Conservation (phyloP, 106 monocot genomes). For the Allium fistulosum region DNA sequence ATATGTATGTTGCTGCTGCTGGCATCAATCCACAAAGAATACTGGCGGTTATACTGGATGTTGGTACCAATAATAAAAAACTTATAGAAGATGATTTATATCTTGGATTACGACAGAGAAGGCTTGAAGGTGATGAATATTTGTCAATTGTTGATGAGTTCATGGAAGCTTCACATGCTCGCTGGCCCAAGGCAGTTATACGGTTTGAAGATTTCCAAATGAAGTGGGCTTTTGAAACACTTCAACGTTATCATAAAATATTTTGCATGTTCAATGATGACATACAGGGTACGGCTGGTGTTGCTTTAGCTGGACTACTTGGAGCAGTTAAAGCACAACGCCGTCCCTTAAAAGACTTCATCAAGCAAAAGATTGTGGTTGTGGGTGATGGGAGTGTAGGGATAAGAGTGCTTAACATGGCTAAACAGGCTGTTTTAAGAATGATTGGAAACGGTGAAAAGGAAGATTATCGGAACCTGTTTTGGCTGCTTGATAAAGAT, state of each 20-base stretch:
- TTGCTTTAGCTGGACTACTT: conserved; percentile 89
- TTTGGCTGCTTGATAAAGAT: conserved; percentile 98
- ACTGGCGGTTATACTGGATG: too few species aligned
- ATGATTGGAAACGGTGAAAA: conserved; percentile 42
- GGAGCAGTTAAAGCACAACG: conserved; percentile 93
- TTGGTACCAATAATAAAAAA: too few species aligned
- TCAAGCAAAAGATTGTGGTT: conserved; percentile 93
- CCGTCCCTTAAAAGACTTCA: conserved; percentile 61
- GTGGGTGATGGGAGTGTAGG: conserved; percentile 99
- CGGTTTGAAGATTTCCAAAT: conserved; percentile 99
- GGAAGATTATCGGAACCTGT: conserved; percentile 41
- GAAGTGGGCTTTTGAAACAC: conserved; percentile 99
- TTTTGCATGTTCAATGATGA: conserved; percentile 99
- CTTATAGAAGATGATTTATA: conserved; percentile 95
- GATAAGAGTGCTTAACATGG: conserved; percentile 86
- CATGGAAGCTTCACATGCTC: conserved; percentile 89
- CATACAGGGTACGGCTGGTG: too few species aligned
- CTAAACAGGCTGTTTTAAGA: conserved; percentile 65
- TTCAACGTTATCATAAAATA: conserved; percentile 74
- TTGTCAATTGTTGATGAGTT: conserved; percentile 94
- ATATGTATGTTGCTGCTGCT: too few species aligned
- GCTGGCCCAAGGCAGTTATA: too few species aligned
- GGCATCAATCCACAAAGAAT: too few species aligned
- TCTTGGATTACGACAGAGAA: conserved; percentile 87
- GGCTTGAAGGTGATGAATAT: conserved; percentile 94